Base-by-base conservation (phyloP, 805 yeast species). In the Metschnikowia continentalis region DNA sequence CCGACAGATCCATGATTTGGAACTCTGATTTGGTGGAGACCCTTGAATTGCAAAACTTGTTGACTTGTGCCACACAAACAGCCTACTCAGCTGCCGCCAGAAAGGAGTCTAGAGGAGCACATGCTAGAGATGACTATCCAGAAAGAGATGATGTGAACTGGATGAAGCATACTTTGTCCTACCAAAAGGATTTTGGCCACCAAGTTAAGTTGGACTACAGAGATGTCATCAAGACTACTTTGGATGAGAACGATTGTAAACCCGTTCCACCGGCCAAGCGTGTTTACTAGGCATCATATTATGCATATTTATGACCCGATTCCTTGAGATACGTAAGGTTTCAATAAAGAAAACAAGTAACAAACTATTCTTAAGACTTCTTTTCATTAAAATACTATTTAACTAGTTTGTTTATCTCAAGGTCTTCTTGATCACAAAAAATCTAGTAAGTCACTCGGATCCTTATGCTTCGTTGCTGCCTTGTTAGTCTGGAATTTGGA, bases 1-100 rank as follows among this genome's bases (percentile, higher is more conserved):
- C 91, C 57, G 99, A 92, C 72, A 84, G 97, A 76, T 90, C 97
- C 14, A 90, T 94, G 97, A 91, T 92, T 67, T 92, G 99, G 99
- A 92, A 92, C 81, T 85, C 96, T 46, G 99, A 92, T 71, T 78
- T 92, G 68, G 96, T 91, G 48, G 99, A 92, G 78, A 88, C 98
- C 50, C 79, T 94, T 63, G 99, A 92, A 75, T 80, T 92, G 69
- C 97, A 91, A 74, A 92, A 92, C 84, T 81, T 92, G 79, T 80
- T 92, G 70, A 91, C 98, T 47, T 90, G 97, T 79, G 98, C 98
- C 55, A 83, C 86, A 57, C 99, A 94, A 79, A 91, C 97, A 48
- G 98, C 98, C 33, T 77, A 76, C 59, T 82, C 96, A 56, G 99
- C 99, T 47, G 90, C 94, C 56, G 95, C 90, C 51, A 89, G 99